Evolutionary conservation across 495 filamentous ascomycete genomes (phyloP).

Genomic region (Hypomontagnella monticulosa): DNA sequence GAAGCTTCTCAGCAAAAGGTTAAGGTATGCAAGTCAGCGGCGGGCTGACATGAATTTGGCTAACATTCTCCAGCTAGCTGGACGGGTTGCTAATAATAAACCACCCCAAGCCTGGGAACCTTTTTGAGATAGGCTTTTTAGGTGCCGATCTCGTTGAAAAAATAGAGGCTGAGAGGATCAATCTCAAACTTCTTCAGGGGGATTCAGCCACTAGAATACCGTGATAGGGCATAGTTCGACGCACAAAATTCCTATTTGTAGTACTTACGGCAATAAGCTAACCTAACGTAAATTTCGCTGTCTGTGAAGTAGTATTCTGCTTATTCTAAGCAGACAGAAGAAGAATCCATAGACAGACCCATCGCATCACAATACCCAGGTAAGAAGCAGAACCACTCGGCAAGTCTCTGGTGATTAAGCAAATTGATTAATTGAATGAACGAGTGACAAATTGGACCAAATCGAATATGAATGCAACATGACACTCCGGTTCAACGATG

Average conservation of each 20-base stretch:
- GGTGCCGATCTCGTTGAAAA: conserved; percentile 17
- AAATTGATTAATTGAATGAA: conserved; percentile 27
- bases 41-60: conserved; percentile 23
- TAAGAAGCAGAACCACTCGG: conserved; percentile 13
- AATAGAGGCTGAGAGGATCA: conserved; percentile 32
- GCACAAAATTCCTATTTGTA: conserved; percentile 18
- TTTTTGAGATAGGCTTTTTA: conserved; percentile 20
- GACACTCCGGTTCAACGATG: conserved; percentile 6
- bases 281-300: too few relatives aligned
- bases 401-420: conserved; percentile 6
- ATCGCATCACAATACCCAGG: neutral
- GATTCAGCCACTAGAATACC: conserved; percentile 28
- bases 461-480: conserved; percentile 21
- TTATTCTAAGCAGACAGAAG: neutral
- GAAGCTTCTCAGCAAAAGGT: conserved; percentile 17
- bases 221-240: conserved; percentile 16
- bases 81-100: conserved; percentile 40
- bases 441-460: neutral
- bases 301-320: neutral
- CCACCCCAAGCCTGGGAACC: conserved; percentile 18
- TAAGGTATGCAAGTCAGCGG: conserved; percentile 30
- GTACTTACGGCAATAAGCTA: neutral
- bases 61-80: conserved; percentile 17
- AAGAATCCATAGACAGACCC: neutral
- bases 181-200: conserved; percentile 15